Evolutionary conservation across 2,329 filamentous ascomycete genomes (phyloP).

Genomic region (Myotisia sp.): DNA sequence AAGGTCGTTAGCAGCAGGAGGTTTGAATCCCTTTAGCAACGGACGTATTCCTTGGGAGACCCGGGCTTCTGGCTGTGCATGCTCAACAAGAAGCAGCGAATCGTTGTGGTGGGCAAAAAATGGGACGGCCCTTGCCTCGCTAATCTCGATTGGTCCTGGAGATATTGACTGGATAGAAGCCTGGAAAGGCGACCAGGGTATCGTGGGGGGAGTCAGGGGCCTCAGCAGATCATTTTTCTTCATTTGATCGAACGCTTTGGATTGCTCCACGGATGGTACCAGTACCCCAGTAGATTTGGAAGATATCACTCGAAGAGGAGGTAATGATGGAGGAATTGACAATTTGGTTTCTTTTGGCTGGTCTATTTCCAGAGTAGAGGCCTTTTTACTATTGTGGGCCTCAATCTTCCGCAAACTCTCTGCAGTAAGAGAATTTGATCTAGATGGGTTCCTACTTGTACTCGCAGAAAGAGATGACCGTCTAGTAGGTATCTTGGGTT

Average conservation of each 20-base stretch:
- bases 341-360: too few relatives aligned
- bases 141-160: conserved; percentile 42
- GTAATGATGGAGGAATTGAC: too few relatives aligned
- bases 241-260: too few relatives aligned
- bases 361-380: too few relatives aligned
- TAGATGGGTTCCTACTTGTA: conserved; percentile 32
- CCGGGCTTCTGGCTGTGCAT: conserved; percentile 19
- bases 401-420: conserved; percentile 18
- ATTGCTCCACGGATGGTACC: too few relatives aligned
- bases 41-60: conserved; percentile 19
- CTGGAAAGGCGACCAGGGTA: conserved; percentile 18
- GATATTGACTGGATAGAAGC: conserved; percentile 36
- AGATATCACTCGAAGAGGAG: too few relatives aligned
- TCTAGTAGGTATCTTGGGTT: conserved; percentile 26
- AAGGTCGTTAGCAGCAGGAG: conserved; percentile 13
- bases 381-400: too few relatives aligned
- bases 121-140: conserved; percentile 46
- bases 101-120: conserved; percentile 51
- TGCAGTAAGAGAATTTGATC: conserved; percentile 32
- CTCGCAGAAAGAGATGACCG: conserved; percentile 35
- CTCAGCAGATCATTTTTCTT: not conserved
- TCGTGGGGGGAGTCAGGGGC: conserved; percentile 3
- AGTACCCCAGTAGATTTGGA: too few relatives aligned
- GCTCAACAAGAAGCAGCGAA: conserved; percentile 49
- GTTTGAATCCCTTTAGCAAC: conserved; percentile 8